Evolutionary conservation across 139 green algal species (phyloP), one percentile per base, ranked within the genome.

Genomic region (Micractinium sp.): DNA sequence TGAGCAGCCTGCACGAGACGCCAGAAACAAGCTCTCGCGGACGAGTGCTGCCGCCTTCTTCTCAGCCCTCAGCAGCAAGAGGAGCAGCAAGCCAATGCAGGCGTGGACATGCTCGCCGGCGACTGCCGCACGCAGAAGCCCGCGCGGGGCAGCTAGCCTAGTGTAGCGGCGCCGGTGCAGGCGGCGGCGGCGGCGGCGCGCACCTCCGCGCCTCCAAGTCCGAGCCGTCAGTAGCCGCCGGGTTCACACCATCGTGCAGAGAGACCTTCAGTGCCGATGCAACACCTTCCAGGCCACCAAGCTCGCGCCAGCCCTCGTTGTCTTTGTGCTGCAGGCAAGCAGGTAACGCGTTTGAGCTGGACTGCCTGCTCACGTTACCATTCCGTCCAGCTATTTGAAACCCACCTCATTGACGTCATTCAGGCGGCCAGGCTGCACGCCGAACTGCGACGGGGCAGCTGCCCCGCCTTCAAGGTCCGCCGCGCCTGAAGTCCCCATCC

Each of bases 291-390:
- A 93, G 81, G 31, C 96, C 94, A 20, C 96, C 96, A 23, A 91
- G 56, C 12, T 89, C 63, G 18, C 86, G 79, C 66, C 96, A 90
- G 1, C 47, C 88, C 1, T 81, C 87, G 27, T 88, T 91, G 76
- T 96, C 92, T 73, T 97, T 98, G 36, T 94, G 89, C 96, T 98
- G 94, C 80, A 82, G 73, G 74, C n/a, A 35, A 7, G 23, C 20
- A 71, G 25, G 18, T 0, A 1, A 47, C 33, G 74, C 12, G 74
- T 16, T 80, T 19, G 16, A 35, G 33, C 74, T 0, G 33, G 63
- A 5, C 33, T 80, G 73, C 27, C 73, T 78, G n/a, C 20, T 29
- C n/a, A 41, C 14, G 14, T 41, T 36, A 18, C 73, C 5, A 13
- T 78, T 78, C 63, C 63, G 7, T 38, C 27, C 69, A 77, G 29